Evolutionary conservation across 352 stramenopile species (phyloP).

Genomic region (Globisporangium mamillatum): DNA sequence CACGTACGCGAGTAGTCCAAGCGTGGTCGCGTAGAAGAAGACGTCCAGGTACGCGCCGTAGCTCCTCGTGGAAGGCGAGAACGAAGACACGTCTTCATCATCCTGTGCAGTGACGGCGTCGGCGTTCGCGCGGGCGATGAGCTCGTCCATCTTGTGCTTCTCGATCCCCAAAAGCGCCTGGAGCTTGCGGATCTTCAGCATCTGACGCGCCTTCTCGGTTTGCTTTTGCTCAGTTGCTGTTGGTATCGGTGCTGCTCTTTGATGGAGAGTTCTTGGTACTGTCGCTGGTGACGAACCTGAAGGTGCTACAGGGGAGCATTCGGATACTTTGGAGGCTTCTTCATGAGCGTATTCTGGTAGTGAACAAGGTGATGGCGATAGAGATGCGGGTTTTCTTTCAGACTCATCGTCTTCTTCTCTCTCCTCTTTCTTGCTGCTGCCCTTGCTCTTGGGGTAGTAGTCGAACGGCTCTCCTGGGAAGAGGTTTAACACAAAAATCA

Average conservation of each 20-base stretch:
- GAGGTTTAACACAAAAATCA: slow-evolving; percentile 37
- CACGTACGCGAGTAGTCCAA: slow-evolving; percentile 39
- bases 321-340: not conserved
- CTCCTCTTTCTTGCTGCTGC: not conserved
- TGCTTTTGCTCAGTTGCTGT: slow-evolving; percentile 14
- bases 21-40: slow-evolving; percentile 35
- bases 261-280: not conserved
- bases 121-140: slow-evolving; percentile 37
- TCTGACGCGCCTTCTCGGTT: slow-evolving; percentile 33
- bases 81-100: not conserved
- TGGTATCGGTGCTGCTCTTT: not conserved
- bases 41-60: slow-evolving; percentile 47
- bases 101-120: slow-evolving; percentile 21
- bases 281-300: not conserved
- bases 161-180: slow-evolving; percentile 55
- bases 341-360: not conserved
- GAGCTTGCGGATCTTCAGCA: slow-evolving; percentile 49
- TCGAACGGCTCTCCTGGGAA: slow-evolving; percentile 67
- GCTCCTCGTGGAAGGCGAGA: slow-evolving; percentile 12
- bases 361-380: not conserved
- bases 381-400: not conserved
- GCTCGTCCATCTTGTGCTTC: slow-evolving; percentile 35
- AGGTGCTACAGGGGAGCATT: not conserved
- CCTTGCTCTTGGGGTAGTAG: slow-evolving; percentile 21
- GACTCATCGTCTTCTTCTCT: slow-evolving; percentile 9